Conservation (phyloP, 2,329 filamentous ascomycete species). For the Aspergillus tanneri region DNA sequence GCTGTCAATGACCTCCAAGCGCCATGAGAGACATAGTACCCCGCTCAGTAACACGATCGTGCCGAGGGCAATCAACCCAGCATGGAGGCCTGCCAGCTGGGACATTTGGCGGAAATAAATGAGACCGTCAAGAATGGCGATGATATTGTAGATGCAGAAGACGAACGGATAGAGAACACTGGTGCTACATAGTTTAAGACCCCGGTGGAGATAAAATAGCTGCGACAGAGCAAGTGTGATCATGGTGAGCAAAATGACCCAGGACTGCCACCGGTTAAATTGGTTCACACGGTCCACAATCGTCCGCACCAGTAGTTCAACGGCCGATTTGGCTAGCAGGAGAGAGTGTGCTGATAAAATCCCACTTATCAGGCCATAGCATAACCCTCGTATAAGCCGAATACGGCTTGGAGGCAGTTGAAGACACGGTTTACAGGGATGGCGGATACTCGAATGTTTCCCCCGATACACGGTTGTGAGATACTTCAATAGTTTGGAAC, state of each 20-base stretch:
- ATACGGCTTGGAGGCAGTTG: conserved; percentile 58
- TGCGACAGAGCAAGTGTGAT: conserved; percentile 81
- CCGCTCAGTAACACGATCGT: conserved; percentile 82
- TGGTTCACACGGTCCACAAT: conserved; percentile 84
- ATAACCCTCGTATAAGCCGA: conserved; percentile 75
- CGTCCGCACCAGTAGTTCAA: conserved; percentile 87
- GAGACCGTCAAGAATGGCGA: conserved; percentile 92
- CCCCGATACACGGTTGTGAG: conserved; percentile 35
- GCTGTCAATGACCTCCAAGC: conserved; percentile 66
- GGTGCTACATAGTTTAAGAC: conserved; percentile 90
- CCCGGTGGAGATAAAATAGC: conserved; percentile 91
- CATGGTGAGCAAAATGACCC: conserved; percentile 81
- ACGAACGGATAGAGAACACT: conserved; percentile 95
- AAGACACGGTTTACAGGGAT: conserved; percentile 39
- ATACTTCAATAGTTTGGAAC: conserved; percentile 50
- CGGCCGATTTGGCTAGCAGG: conserved; percentile 91
- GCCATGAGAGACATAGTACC: conserved; percentile 90
- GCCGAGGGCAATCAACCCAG: conserved; percentile 71
- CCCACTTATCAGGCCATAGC: conserved; percentile 86
- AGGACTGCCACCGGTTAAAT: conserved; percentile 93
- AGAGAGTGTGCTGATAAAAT: conserved; percentile 92
- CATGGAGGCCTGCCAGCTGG: conserved; percentile 71
- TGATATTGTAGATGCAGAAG: conserved; percentile 99
- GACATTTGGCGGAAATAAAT: conserved; percentile 94
- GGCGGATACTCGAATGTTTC: conserved; percentile 45